A percentile compares a stretch with the other conserved stretches of the same genome.
Conservation (phyloP, 208 protist genomes). For the Trypanosoma boissoni region DNA sequence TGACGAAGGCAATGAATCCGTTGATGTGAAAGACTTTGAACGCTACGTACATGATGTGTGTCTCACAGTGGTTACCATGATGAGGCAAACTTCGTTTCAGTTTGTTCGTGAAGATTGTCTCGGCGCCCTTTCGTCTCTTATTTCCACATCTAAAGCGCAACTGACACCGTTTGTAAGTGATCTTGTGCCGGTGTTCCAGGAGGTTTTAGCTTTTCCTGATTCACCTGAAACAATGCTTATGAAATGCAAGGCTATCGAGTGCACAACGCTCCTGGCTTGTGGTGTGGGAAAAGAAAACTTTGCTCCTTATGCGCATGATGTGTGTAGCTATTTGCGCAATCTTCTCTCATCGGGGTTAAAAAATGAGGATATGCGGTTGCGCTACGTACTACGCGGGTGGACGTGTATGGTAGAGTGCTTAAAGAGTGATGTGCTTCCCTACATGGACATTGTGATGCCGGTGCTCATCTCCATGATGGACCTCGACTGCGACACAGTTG, state of each 20-base stretch:
- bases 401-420: conserved; percentile 90
- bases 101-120: conserved; percentile 70
- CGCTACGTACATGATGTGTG: conserved; percentile 67
- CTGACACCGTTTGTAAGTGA: conserved; percentile 56
- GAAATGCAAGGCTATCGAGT: conserved; percentile 87
- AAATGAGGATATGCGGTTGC: conserved; percentile 67
- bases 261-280: conserved; percentile 77
- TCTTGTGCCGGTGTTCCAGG: conserved; percentile 75
- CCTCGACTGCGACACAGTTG: conserved; percentile 64
- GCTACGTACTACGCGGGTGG: conserved; percentile 84
- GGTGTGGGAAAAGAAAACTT: conserved; percentile 76
- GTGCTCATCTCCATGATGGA: conserved; percentile 74
- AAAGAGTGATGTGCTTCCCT: conserved; percentile 61
- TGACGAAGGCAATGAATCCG: conserved; percentile 51
- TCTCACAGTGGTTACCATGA: conserved; percentile 47
- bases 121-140: conserved; percentile 69
- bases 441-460: conserved; percentile 68
- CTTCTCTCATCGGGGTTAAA: conserved; percentile 31
- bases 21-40: conserved; percentile 29
- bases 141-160: conserved; percentile 47
- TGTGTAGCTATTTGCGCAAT: conserved; percentile 72
- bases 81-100: conserved; percentile 40
- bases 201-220: conserved; percentile 66
- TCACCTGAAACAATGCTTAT: conserved; percentile 50
- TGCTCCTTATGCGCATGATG: conserved; percentile 50